A percentile compares a stretch with the other conserved stretches of the same genome.
These are phyloP conservation scores for Neofusicoccum ribis DNA, from an alignment of 2,329 filamentous ascomycete species.

Conservation along the genomic window DNA sequence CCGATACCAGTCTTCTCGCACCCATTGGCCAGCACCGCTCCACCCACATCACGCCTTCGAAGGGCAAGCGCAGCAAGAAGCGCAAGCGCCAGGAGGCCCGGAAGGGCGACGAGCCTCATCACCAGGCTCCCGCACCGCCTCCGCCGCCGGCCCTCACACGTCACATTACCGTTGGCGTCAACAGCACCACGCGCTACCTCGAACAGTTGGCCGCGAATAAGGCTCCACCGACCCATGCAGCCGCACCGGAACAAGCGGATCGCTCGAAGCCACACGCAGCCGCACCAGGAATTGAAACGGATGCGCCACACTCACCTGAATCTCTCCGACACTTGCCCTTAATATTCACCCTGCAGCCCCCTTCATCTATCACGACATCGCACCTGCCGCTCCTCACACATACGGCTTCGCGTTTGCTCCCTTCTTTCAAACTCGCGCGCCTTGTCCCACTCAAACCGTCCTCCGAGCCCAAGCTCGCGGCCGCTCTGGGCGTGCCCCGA, in stretches of 20 bases:
- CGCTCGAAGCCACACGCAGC: neutral
- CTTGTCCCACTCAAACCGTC: constrained; percentile 64
- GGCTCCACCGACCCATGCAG: neutral
- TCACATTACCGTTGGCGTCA: constrained; percentile 65
- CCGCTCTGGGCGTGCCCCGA: constrained; percentile 60
- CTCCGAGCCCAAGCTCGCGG: constrained; percentile 59
- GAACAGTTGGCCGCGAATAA: constrained; percentile 39
- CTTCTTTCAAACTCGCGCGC: constrained; percentile 45
- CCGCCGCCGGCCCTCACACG: constrained; percentile 54
- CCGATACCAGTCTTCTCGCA: constrained; percentile 55
- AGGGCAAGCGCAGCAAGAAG: constrained; percentile 61
- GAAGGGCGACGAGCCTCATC: constrained; percentile 19
- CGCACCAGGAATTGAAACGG: neutral
- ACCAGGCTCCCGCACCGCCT: constrained; percentile 21
- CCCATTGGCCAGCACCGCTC: constrained; percentile 65
- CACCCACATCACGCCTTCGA: constrained; percentile 57
- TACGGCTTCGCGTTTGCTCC: constrained; percentile 39
- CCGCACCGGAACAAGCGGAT: neutral
- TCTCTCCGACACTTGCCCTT: constrained; percentile 1
- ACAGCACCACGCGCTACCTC: constrained; percentile 62
- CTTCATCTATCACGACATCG: constrained; percentile 51
- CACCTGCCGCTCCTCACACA: constrained; percentile 61
- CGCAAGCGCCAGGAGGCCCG: constrained; percentile 46
- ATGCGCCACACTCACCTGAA: neutral
- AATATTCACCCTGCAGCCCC: constrained; percentile 14